Conservation (phyloP, 1,284 basidiomycete genomes). For the Amanita bisporigera region DNA sequence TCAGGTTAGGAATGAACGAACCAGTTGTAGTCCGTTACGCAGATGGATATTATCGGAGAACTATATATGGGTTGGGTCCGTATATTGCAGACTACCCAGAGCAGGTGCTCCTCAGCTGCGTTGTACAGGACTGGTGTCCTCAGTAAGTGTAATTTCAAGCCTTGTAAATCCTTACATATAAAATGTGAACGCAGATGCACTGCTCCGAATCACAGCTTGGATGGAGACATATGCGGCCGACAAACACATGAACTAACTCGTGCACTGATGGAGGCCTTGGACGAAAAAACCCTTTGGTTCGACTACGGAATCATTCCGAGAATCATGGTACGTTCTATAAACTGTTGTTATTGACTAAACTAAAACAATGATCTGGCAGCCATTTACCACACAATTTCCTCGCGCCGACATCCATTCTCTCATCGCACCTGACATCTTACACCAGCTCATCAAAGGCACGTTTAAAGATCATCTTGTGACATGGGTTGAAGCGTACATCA, state of each 20-base stretch:
- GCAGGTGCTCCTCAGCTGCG: not conserved
- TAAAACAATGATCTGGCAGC: not conserved
- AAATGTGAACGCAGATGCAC: not conserved
- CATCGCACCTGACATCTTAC: slow-evolving; percentile 9
- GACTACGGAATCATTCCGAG: not conserved
- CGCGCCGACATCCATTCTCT: not conserved
- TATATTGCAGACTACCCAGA: slow-evolving; percentile 7
- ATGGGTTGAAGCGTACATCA: slow-evolving; percentile 17
- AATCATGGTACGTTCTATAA: not conserved
- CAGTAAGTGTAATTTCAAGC: not conserved
- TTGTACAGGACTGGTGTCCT: slow-evolving; percentile 6
- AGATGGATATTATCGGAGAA: not conserved
- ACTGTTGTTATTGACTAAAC: no score
- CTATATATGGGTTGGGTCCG: not conserved
- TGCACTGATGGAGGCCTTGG: no score
- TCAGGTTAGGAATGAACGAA: not conserved
- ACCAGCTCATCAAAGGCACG: slow-evolving; percentile 28
- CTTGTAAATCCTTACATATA: no score
- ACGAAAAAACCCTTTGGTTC: not conserved
- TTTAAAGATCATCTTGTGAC: slow-evolving; percentile 30
- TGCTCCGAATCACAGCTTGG: not conserved
- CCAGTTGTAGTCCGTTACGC: not conserved
- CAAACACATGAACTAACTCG: not conserved
- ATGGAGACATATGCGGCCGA: not conserved
- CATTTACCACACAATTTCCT: not conserved